phyloP scores from a whole-genome alignment of 1,139 yeast species.

The Lodderomyces beijingensis region DNA sequence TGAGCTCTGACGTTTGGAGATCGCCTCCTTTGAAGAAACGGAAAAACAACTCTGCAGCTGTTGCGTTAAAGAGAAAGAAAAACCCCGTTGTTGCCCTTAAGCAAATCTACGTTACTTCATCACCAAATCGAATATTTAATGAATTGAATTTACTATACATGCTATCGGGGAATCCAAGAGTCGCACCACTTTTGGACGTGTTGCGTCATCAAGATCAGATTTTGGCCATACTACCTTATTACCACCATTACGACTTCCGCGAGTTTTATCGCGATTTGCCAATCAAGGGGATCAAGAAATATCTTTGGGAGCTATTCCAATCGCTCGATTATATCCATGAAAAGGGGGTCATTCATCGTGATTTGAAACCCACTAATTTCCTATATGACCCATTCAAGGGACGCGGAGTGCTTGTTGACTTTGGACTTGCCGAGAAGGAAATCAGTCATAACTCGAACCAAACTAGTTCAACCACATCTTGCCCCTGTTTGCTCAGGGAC shows the following conservation, averaged over 20 bases:
- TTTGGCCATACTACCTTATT: constrained; percentile 86
- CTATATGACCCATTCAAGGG: constrained; percentile 72
- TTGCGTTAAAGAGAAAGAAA: constrained; percentile 15
- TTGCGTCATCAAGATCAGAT: constrained; percentile 87
- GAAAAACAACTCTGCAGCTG: constrained; percentile 6
- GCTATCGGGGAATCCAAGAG: constrained; percentile 63
- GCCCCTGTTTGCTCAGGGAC: constrained; percentile 29
- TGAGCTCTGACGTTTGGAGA: constrained; percentile 42
- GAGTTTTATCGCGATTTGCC: constrained; percentile 81
- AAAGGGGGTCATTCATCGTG: constrained; percentile 79
- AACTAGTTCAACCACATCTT: constrained; percentile 14
- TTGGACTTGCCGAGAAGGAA: constrained; percentile 75
- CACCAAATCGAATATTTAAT: constrained; percentile 84
- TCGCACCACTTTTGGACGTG: constrained; percentile 89
- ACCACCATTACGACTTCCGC: constrained; percentile 86
- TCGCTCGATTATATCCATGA: constrained; percentile 75
- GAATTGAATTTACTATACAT: constrained; percentile 75
- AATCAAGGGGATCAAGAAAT: constrained; percentile 71
- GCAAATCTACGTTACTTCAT: constrained; percentile 90
- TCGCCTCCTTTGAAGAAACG: constrained; percentile 39
- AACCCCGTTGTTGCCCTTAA: constrained; percentile 81
- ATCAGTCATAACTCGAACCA: constrained; percentile 3
- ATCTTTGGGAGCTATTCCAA: constrained; percentile 73
- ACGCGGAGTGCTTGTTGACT: constrained; percentile 84
- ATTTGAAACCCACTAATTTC: constrained; percentile 87